phyloP scores from a whole-genome alignment of 225 moss, liverwort and hornwort species.

The Neckera pumila region DNA sequence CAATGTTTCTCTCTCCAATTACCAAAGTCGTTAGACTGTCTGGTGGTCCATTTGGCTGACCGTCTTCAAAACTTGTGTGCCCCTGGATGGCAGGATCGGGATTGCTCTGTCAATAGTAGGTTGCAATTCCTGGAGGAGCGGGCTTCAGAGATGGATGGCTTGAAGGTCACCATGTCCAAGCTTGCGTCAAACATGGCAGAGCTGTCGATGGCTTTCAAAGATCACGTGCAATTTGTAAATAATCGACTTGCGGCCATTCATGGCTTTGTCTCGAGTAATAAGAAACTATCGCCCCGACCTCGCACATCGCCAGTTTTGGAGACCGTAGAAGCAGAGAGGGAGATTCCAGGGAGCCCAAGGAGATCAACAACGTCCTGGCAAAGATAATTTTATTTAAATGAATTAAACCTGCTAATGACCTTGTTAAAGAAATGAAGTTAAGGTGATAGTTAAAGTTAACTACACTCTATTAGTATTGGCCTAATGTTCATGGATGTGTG shows the following conservation, averaged over 20 bases:
- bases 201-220: conserved; percentile 16
- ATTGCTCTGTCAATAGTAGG: neutral
- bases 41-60: neutral
- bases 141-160: conserved; percentile 7
- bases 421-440: neutral
- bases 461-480: too few species aligned
- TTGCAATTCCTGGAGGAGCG: neutral
- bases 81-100: conserved; percentile 1
- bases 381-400: neutral
- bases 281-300: neutral
- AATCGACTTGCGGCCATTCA: conserved; percentile 11
- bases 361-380: conserved; percentile 7
- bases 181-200: conserved; percentile 32
- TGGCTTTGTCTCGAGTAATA: conserved; percentile 6
- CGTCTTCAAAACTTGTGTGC: neutral
- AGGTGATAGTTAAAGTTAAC: neutral
- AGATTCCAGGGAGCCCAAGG: neutral
- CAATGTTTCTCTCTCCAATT: neutral
- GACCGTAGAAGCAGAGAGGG: neutral
- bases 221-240: conserved; percentile 35
- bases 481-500: neutral
- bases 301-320: neutral
- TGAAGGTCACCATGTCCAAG: conserved; percentile 23
- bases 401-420: too few species aligned
- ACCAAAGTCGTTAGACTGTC: neutral